A percentile compares a stretch with the other conserved stretches of the same genome.
Conservation (phyloP, 116 monocot species). For the Dioscorea cayenensis region DNA sequence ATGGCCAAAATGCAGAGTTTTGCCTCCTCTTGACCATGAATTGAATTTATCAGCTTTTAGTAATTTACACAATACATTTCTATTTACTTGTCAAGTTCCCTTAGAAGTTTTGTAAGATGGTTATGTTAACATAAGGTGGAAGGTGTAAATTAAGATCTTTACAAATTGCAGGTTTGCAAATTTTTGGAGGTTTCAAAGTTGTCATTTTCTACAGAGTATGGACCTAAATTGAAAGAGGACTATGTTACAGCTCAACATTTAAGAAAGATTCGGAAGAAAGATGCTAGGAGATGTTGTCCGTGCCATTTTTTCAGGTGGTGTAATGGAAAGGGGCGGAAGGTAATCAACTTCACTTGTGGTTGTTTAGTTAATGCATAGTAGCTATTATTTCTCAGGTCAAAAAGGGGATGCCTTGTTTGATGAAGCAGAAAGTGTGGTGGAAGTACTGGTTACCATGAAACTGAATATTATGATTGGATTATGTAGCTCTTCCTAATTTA, state of each 20-base stretch:
- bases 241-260: constrained; percentile 82
- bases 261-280: constrained; percentile 57
- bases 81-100: neutral
- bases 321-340: constrained; percentile 93
- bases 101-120: neutral
- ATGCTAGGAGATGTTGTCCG: constrained; percentile 42
- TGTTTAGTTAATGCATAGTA: neutral
- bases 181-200: constrained; percentile 93
- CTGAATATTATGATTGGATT: neutral
- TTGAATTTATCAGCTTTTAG: too few relatives aligned
- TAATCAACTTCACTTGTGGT: constrained; percentile 15
- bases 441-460: too few relatives aligned
- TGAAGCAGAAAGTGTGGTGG: neutral
- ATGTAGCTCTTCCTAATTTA: neutral
- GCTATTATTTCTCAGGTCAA: neutral
- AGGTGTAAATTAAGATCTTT: neutral
- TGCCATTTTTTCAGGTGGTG: constrained; percentile 75
- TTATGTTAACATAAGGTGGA: neutral
- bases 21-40: too few relatives aligned
- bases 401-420: too few relatives aligned
- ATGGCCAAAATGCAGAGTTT: too few relatives aligned
- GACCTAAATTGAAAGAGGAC: constrained; percentile 93
- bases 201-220: constrained; percentile 91
- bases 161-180: constrained; percentile 74
- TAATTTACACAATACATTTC: neutral